phyloP scores from a whole-genome alignment of 352 stramenopile species.

The Pythium folliculosum region DNA sequence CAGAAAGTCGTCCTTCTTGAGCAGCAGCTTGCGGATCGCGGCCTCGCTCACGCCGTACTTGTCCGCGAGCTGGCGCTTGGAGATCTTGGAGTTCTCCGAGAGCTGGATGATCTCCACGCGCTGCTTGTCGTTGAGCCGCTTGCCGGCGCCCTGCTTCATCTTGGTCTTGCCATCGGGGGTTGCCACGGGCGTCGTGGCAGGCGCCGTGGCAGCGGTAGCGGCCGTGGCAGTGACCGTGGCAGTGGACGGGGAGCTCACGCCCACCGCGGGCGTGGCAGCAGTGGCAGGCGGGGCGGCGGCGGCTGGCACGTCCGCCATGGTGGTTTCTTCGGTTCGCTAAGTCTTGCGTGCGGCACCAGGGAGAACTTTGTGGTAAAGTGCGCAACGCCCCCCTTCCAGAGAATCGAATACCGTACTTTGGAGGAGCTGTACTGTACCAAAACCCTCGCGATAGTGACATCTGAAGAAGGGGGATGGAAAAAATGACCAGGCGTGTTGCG shows the following conservation, averaged over 20 bases:
- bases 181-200: not conserved
- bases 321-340: not conserved
- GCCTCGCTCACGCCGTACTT: constrained; percentile 80
- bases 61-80: constrained; percentile 74
- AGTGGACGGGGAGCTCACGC: not conserved
- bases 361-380: constrained; percentile 26
- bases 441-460: constrained; percentile 11
- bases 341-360: not conserved
- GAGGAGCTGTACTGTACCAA: constrained; percentile 4
- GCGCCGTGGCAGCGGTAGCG: not conserved
- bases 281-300: not conserved
- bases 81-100: constrained; percentile 74
- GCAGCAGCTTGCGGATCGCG: constrained; percentile 77
- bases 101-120: constrained; percentile 86
- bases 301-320: constrained; percentile 12
- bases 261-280: not conserved
- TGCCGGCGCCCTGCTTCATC: constrained; percentile 64
- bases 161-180: constrained; percentile 45
- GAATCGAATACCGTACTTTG: constrained; percentile 26
- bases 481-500: not conserved
- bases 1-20: constrained; percentile 82
- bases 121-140: constrained; percentile 81
- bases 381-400: constrained; percentile 14
- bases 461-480: not conserved
- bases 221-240: not conserved